A percentile compares a stretch with the other conserved stretches of the same genome.
Evolutionary conservation across 768 basidiomycete species (phyloP).

Genomic region (Mycena crocata): DNA sequence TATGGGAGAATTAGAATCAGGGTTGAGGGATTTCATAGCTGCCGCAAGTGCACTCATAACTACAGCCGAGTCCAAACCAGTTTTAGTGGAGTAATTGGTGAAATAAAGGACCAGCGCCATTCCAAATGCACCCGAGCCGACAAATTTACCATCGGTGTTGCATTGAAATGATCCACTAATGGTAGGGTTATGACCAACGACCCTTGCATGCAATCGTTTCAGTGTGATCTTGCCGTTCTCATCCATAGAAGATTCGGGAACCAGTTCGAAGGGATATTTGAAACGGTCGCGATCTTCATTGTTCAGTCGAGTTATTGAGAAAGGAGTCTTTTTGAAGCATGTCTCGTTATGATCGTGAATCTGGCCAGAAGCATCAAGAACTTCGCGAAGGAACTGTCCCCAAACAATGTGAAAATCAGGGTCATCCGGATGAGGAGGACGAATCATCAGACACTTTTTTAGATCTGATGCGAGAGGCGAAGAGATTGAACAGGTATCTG

Average conservation of each 20-base stretch:
- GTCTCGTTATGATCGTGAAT: slow-evolving; percentile 6
- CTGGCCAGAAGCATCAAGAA: background rate
- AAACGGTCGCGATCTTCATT: slow-evolving; percentile 15
- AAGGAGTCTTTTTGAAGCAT: slow-evolving; percentile 6
- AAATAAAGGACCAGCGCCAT: slow-evolving; percentile 22
- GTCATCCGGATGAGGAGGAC: slow-evolving; percentile 1
- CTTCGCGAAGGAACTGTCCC: too few relatives aligned
- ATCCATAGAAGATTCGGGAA: slow-evolving; percentile 20
- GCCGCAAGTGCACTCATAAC: slow-evolving; percentile 30
- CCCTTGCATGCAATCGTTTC: slow-evolving; percentile 3
- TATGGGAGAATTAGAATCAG: background rate
- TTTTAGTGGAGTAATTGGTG: slow-evolving; percentile 21
- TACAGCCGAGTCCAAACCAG: slow-evolving; percentile 18
- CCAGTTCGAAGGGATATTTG: slow-evolving; percentile 3
- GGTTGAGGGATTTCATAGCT: background rate
- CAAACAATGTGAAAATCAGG: background rate
- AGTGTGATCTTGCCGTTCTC: slow-evolving; percentile 27
- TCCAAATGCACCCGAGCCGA: slow-evolving; percentile 27
- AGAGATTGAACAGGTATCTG: background rate
- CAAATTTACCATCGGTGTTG: slow-evolving; percentile 31
- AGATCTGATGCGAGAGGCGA: background rate
- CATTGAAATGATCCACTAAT: slow-evolving; percentile 24
- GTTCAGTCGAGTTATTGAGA: background rate
- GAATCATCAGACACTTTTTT: background rate
- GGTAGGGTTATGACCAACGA: too few relatives aligned